A percentile compares a stretch with the other conserved stretches of the same genome.
These are phyloP conservation scores for Fusarium cicatricum DNA, from an alignment of 2,329 filamentous ascomycete species.

Conservation along the genomic window DNA sequence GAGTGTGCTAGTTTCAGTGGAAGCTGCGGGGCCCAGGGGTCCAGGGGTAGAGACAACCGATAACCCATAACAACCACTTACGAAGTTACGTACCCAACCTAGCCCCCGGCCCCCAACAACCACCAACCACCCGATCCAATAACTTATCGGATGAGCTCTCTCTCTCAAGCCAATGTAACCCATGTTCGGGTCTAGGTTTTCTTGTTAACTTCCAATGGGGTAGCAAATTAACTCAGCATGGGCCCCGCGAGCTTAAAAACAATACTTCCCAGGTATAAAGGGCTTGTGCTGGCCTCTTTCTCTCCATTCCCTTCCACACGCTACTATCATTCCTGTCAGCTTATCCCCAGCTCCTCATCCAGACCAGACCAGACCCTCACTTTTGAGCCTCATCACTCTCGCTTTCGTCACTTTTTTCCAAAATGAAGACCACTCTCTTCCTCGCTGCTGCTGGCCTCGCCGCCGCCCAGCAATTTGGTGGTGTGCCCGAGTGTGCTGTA, in stretches of 20 bases:
- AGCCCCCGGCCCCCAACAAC: too few species aligned
- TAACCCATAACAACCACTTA: too few species aligned
- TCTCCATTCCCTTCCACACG: neutral
- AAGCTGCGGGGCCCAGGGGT: too few species aligned
- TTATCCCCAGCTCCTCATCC: too few species aligned
- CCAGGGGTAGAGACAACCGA: too few species aligned
- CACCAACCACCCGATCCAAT: too few species aligned
- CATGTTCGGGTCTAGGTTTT: neutral
- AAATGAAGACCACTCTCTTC: slow-evolving; percentile 52
- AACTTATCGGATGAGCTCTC: too few species aligned
- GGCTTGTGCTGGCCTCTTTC: neutral
- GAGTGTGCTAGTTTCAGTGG: too few species aligned
- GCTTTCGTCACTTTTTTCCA: slow-evolving; percentile 28
- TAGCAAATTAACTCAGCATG: neutral
- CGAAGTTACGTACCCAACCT: too few species aligned
- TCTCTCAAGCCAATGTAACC: too few species aligned
- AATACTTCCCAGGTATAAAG: slow-evolving; percentile 15
- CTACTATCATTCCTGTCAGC: neutral
- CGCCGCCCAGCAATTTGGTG: slow-evolving; percentile 49
- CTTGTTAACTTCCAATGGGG: neutral
- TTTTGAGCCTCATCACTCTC: slow-evolving; percentile 12
- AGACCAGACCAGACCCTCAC: neutral
- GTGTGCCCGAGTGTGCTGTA: slow-evolving; percentile 53
- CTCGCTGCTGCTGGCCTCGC: slow-evolving; percentile 48
- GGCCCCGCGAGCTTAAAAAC: too few species aligned